phyloP scores from a whole-genome alignment of 1,284 basidiomycete genomes.

The Caloboletus inedulis region DNA sequence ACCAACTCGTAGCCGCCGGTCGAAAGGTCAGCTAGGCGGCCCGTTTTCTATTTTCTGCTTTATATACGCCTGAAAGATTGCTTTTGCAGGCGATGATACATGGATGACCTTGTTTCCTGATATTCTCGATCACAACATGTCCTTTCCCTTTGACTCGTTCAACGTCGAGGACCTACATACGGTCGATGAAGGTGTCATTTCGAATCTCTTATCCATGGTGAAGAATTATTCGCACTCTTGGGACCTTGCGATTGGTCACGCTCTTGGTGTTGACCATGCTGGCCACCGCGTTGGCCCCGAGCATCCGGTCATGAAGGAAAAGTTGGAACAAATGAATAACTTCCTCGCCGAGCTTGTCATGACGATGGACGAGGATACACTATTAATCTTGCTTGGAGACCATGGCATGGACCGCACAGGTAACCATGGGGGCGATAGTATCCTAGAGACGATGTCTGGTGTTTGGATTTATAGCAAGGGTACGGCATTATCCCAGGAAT shows the following conservation, averaged over 20 bases:
- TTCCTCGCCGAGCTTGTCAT: constrained; percentile 73
- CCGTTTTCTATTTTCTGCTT: background rate
- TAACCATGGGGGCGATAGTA: constrained; percentile 93
- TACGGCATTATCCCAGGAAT: constrained; percentile 39
- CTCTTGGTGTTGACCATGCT: constrained; percentile 96
- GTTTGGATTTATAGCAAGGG: constrained; percentile 91
- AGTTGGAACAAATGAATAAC: constrained; percentile 85
- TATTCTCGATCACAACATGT: constrained; percentile 67
- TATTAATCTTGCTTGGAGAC: constrained; percentile 91
- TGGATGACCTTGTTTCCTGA: constrained; percentile 90
- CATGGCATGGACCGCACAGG: constrained; percentile 97
- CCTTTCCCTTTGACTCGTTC: constrained; percentile 92
- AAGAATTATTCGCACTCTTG: constrained; percentile 47
- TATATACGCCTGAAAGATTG: constrained; percentile 42
- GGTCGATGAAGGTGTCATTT: constrained; percentile 93
- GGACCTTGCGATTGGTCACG: constrained; percentile 91
- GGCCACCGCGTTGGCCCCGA: constrained; percentile 93
- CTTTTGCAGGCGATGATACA: constrained; percentile 96
- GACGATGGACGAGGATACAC: constrained; percentile 70
- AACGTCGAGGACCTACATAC: constrained; percentile 98
- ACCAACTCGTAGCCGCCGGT: constrained; percentile 53
- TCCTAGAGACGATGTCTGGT: constrained; percentile 81
- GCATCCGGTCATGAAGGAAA: constrained; percentile 82
- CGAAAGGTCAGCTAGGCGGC: constrained; percentile 49
- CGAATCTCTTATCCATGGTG: constrained; percentile 63